Evolutionary conservation across 2,329 filamentous ascomycete genomes (phyloP).

Genomic region (Pseudocercospora macadamiae): DNA sequence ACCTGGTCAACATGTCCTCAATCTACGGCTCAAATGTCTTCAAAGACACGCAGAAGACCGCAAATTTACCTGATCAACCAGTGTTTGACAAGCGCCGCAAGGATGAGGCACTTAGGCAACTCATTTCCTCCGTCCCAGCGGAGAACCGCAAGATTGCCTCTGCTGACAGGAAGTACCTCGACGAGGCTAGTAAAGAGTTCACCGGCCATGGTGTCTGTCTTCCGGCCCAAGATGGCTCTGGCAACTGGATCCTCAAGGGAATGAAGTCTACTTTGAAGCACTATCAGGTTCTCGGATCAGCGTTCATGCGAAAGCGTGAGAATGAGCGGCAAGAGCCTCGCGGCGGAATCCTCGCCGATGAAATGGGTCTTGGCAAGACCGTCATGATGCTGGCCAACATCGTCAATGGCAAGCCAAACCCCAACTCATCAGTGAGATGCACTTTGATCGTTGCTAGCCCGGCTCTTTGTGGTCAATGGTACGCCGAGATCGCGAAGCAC

Average conservation of each 20-base stretch:
- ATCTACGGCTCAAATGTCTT: conserved; percentile 31
- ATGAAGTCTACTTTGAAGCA: conserved; percentile 51
- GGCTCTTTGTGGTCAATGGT: conserved; percentile 47
- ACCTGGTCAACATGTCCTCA: conserved; percentile 14
- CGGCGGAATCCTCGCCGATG: conserved; percentile 88
- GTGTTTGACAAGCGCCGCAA: conserved; percentile 33
- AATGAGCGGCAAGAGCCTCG: conserved; percentile 38
- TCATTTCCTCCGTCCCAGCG: conserved; percentile 45
- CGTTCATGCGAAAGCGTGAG: conserved; percentile 61
- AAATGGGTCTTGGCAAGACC: conserved; percentile 99
- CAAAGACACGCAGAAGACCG: conserved; percentile 26
- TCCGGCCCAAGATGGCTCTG: conserved; percentile 34
- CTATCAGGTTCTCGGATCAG: conserved; percentile 56
- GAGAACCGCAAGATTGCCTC: conserved; percentile 39
- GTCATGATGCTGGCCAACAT: conserved; percentile 62
- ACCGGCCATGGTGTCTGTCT: conserved; percentile 39
- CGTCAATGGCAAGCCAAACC: conserved; percentile 41
- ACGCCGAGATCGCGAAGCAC: conserved; percentile 34
- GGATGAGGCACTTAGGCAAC: conserved; percentile 41
- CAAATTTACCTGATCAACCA: conserved; percentile 27
- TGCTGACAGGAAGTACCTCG: conserved; percentile 43
- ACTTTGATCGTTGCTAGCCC: conserved; percentile 50
- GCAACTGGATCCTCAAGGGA: conserved; percentile 50
- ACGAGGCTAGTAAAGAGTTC: conserved; percentile 47
- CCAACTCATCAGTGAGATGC: conserved; percentile 29